Evolutionary conservation across 257 asterid genomes (phyloP).

Genomic region (Solanum paucissectum): DNA sequence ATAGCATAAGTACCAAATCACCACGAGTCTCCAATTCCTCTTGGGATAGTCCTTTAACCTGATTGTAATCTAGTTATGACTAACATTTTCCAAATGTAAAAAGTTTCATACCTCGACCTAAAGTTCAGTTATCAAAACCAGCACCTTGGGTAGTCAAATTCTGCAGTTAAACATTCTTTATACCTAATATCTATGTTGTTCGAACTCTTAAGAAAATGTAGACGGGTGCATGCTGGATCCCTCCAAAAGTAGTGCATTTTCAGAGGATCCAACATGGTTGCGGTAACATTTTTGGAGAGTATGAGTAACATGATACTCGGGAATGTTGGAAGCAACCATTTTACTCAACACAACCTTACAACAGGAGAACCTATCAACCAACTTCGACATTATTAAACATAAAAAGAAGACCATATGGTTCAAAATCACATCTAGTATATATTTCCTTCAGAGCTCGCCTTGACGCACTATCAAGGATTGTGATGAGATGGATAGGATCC

Average conservation of each 20-base stretch:
- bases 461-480: background rate
- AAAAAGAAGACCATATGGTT: background rate
- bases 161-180: background rate
- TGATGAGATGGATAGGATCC: background rate
- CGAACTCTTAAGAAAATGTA: background rate
- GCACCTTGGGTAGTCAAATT: background rate
- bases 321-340: background rate
- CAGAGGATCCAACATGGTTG: background rate
- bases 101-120: background rate
- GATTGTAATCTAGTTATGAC: background rate
- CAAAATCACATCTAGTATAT: background rate
- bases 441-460: background rate
- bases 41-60: conserved; percentile 63
- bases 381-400: background rate
- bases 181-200: background rate
- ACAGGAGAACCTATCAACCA: background rate
- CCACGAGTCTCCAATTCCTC: conserved; percentile 65
- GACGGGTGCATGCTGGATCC: background rate
- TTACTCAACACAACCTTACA: background rate
- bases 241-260: background rate
- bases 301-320: background rate
- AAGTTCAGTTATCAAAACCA: background rate
- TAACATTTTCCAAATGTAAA: background rate
- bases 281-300: background rate
- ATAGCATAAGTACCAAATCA: conserved; percentile 58